phyloP scores from a whole-genome alignment of 331 rosid species.

The Saraca asoca region DNA sequence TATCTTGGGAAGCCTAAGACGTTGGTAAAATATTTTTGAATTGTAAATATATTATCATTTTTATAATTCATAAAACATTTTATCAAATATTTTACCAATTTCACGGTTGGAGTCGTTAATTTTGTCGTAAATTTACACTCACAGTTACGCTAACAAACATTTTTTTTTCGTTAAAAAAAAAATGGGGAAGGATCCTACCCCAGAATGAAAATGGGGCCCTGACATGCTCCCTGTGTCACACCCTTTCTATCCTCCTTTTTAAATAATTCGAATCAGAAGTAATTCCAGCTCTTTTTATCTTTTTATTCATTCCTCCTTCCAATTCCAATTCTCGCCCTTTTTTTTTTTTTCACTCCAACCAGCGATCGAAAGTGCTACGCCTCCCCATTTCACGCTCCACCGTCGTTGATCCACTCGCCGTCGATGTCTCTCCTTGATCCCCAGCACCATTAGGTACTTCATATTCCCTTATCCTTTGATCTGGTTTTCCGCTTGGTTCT shows the following conservation, averaged over 20 bases:
- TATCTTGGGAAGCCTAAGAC: no score
- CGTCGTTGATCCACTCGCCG: slow-evolving; percentile 42
- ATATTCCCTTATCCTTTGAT: slow-evolving; percentile 44
- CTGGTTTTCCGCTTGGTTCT: slow-evolving; percentile 44
- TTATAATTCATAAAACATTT: no score
- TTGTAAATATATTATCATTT: no score
- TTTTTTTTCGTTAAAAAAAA: no score
- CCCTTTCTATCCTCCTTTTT: slow-evolving; percentile 48
- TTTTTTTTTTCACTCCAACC: slow-evolving; percentile 20
- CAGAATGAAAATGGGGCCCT: slow-evolving; percentile 39
- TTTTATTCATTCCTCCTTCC: background rate
- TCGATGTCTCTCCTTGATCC: slow-evolving; percentile 28
- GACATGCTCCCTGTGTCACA: slow-evolving; percentile 61
- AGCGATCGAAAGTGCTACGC: slow-evolving; percentile 39
- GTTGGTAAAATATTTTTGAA: no score
- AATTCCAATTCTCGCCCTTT: slow-evolving; percentile 48
- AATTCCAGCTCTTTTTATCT: slow-evolving; percentile 20
- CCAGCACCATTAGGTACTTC: slow-evolving; percentile 39
- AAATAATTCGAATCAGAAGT: slow-evolving; percentile 61
- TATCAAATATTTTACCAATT: no score
- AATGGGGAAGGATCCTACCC: no score
- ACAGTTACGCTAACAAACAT: no score
- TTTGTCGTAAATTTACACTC: no score
- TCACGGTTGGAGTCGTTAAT: no score
- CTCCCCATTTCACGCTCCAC: slow-evolving; percentile 41